Evolutionary conservation across 2,329 filamentous ascomycete species (phyloP), one percentile per base, ranked within the genome.

Genomic region (Emmonsia crescens): DNA sequence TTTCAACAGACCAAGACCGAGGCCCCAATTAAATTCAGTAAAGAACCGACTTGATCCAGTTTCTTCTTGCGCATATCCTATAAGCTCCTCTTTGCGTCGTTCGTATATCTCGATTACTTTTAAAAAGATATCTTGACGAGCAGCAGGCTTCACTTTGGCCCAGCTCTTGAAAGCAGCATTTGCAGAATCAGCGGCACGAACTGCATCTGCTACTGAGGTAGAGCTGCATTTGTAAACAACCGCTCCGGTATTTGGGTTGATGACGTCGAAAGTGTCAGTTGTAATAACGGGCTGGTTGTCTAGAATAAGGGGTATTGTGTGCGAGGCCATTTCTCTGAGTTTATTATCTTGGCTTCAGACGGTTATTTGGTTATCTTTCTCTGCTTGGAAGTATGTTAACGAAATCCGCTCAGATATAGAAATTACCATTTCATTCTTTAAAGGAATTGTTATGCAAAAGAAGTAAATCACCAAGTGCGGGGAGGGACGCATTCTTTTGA

Each of bases 141-240:
- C 70, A 29, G 77, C 70, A 1, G 85, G 82, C 54, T 83, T 84
- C 2, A 82, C 82, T 65, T 82, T 82, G 51, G 82, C 80, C 90
- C 90, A 96, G 62, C 80, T 75, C 51, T 81, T 82, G 73, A 89
- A 87, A 0, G 90, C 89, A 16, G 79, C 77, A n/a, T 85, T 78
- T 0, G 89, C 89, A 10, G 85, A 82, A 10, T 77, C 74, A 21
- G 82, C 74, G 33, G 86, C 86, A 65, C 83, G 78, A 2, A 77
- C 74, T 55, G 82, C 82, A 67, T 85, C 79, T 9, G 78, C 72
- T 44, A 81, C 76, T 2, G 85, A 83, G 40, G 82, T 83, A 40
- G 81, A 79, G 62, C 82, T 83, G 61, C 80, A 78, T 64, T 82
- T 77, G 69, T 85, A 78, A 46, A 84, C 70, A 16, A 82, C 69